Evolutionary conservation across 306 rosid species (phyloP), one percentile per base, ranked within the genome.

Genomic region (Gastrolobium villosum): DNA sequence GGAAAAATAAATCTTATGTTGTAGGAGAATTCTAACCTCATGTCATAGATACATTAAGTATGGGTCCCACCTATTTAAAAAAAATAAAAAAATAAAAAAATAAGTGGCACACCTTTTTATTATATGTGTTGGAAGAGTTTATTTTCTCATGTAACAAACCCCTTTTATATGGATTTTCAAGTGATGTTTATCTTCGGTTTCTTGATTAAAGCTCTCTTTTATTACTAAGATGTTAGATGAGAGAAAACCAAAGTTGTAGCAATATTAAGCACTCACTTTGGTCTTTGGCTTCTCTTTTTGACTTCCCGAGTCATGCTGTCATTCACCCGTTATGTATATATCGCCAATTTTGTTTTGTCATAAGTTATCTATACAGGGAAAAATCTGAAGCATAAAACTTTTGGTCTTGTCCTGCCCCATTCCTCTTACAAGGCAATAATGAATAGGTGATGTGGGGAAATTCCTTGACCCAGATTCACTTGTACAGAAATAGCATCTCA

Each of bases 401-500:
- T 49, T 7, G 48, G 68, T 77, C 75, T 43, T 66, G 60, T 77
- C 46, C 37, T 77, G 37, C 49, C 39, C 34, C 53, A 11, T 41
- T 45, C 20, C 49, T 37, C 30, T 59, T 48, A 37, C 55, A 31
- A 39, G 54, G 48, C 43, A 62, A 34, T 35, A 10, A 41, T 72
- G 57, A 44, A 55, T 67, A 10, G n/a, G 11, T 45, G 74, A 52
- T 72, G 2, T 31, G 5, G 8, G 39, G 55, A 55, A 52, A 26
- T 45, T 65, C 70, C 69, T 55, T 59, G n/a, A 26, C 72, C 72
- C 32, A 3, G 7, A 67, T 45, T 26, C 14, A 53, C 30, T 37
- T 10, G 15, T 20, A 26, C 5, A 10, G 40, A 7, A 20, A 32
- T 4, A 37, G 4, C 20, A 46, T 65, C 36, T 55, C 8, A 44